These are phyloP conservation scores for Trichoderma virens DNA, from an alignment of 495 filamentous ascomycete genomes.

Conservation along the genomic window DNA sequence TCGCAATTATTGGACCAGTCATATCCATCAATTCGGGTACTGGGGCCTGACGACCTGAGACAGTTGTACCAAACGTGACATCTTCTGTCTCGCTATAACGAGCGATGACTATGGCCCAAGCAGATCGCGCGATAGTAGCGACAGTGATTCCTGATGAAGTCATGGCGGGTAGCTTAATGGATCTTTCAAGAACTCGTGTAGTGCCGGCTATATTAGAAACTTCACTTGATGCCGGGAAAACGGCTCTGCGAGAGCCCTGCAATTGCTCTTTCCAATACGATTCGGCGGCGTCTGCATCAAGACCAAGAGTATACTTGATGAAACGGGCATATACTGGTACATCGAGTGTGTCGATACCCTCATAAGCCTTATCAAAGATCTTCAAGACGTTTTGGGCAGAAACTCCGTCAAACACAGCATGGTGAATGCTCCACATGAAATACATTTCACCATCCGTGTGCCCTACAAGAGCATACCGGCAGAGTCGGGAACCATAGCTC, in stretches of 20 bases:
- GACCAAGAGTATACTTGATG: background rate
- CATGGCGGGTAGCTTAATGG: conserved; percentile 11
- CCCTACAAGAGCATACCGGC: background rate
- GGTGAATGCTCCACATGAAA: conserved; percentile 16
- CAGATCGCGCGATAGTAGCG: conserved; percentile 36
- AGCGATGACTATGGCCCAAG: conserved; percentile 36
- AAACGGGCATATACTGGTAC: background rate
- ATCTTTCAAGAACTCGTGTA: background rate
- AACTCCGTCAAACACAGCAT: conserved; percentile 14
- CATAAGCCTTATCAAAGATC: background rate
- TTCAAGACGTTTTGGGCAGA: background rate
- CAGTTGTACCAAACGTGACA: conserved; percentile 40
- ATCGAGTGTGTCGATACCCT: background rate
- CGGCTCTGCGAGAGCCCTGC: background rate
- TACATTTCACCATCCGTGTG: conserved; percentile 10
- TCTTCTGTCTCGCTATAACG: conserved; percentile 30
- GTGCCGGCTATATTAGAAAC: background rate
- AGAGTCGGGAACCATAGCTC: conserved; percentile 1
- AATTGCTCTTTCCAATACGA: conserved; percentile 3
- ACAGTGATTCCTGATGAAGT: conserved; percentile 23
- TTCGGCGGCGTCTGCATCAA: background rate
- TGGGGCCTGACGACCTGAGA: conserved; percentile 40
- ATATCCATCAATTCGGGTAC: conserved; percentile 42
- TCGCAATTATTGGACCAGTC: conserved; percentile 48
- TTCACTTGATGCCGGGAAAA: background rate